Evolutionary conservation across 164 flowering plant genomes (phyloP), one percentile per base, ranked within the genome.

Genomic region (Paratinospora sagittata): DNA sequence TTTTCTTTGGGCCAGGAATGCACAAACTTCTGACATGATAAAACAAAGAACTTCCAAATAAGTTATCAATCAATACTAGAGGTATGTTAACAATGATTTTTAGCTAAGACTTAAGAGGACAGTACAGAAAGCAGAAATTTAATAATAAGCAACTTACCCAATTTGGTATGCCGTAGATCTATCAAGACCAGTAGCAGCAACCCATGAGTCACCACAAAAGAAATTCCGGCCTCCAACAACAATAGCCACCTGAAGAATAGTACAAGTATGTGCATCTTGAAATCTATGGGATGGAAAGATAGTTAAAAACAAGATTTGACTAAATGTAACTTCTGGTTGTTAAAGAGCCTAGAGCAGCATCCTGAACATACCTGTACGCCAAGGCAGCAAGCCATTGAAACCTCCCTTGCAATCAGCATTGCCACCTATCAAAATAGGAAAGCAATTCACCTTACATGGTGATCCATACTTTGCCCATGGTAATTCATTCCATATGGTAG

Each of bases 201-300:
- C 87, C 98, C 97, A 94, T 27, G 96, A 71, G 34, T 91, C 87
- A 74, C 95, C 96, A 79, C 96, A 89, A 81, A 94, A 94, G 82
- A 94, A 89, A 78, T 94, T 94, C 41, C 98, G 85, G 47, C 96
- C 94, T 57, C 98, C 98, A 77, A 91, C 84, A 77, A 94, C 97
- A 79, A 94, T 88, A 17, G 98, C 97, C 62, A 92, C 97, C 98
- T 92, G 72, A 49, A 27, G 39, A 1, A 72, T 66, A 14, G 66
- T 30, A 30, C 3, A 30, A 21, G 45, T 55, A 63, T 17, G 0
- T 30, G 34, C 34, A 30, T 30, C 34, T 30, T 7, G 47, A 43
- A 39, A 43, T 11, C 47, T 43, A 43, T 1, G 47, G 47, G 47
- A 43, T 43, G 7, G 14, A 43, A 43, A 43, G 12, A 9, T 14